Conservation (phyloP, 208 protist genomes). For the Acanthamoeba castellanii region DNA sequence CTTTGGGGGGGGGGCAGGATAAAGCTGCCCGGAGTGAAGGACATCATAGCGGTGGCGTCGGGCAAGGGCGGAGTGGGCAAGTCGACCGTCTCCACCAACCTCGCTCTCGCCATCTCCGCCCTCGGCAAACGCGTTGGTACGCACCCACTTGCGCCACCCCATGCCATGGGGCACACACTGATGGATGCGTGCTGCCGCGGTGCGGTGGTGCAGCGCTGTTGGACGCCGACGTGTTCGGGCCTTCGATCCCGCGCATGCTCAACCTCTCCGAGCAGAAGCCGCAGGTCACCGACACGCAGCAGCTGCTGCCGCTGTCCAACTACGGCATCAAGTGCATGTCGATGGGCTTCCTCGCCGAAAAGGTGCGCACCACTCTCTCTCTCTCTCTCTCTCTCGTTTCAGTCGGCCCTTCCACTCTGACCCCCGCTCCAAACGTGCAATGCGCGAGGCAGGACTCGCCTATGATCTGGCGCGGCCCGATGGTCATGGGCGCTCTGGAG, state of each 20-base stretch:
- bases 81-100: conserved; percentile 86
- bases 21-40: conserved; percentile 77
- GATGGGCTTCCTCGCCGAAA: conserved; percentile 89
- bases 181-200: background rate
- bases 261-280: conserved; percentile 74
- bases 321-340: conserved; percentile 90
- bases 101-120: conserved; percentile 81
- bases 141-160: background rate
- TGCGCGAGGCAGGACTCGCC: conserved; percentile 74
- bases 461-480: conserved; percentile 90
- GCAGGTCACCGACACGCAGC: conserved; percentile 55
- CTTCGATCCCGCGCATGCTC: conserved; percentile 88
- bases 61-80: conserved; percentile 91
- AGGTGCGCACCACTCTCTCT: background rate
- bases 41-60: conserved; percentile 82
- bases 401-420: background rate
- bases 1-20: background rate
- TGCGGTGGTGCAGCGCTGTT: conserved; percentile 84
- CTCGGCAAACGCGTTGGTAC: conserved; percentile 48
- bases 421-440: no score
- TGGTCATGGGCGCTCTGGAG: conserved; percentile 81
- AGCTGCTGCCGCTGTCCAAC: conserved; percentile 82
- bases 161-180: background rate
- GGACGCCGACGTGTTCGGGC: conserved; percentile 90
- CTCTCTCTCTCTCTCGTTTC: background rate